Conservation (phyloP, 176 grass and related monocot species). For the Pontederia paniculata region DNA sequence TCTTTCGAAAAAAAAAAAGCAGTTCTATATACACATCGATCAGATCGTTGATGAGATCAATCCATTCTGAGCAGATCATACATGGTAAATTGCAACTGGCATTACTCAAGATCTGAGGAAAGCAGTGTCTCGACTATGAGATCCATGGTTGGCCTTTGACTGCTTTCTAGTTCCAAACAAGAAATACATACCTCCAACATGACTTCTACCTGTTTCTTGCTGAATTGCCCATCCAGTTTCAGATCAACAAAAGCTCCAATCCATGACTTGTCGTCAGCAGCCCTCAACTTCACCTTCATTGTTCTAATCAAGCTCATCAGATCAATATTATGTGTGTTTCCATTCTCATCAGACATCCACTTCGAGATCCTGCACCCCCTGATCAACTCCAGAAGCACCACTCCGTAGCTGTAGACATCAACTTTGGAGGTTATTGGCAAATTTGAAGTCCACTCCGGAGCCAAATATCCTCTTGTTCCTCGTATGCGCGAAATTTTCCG, state of each 20-base stretch:
- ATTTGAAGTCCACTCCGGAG: constrained; percentile 47
- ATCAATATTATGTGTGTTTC: constrained; percentile 14
- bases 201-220: constrained; percentile 9
- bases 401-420: too few relatives aligned
- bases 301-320: neutral
- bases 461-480: constrained; percentile 61
- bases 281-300: constrained; percentile 32
- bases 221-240: constrained; percentile 31
- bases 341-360: constrained; percentile 8
- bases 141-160: constrained; percentile 29
- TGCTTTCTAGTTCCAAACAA: too few relatives aligned
- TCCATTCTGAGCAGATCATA: too few relatives aligned
- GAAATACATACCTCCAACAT: constrained; percentile 31
- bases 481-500: too few relatives aligned
- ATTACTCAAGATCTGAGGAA: constrained; percentile 30
- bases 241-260: constrained; percentile 29
- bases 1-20: too few relatives aligned
- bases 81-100: too few relatives aligned
- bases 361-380: constrained; percentile 28
- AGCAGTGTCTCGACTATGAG: constrained; percentile 23
- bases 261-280: constrained; percentile 18
- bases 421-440: too few relatives aligned
- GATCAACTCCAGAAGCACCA: constrained; percentile 44
- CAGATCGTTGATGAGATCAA: too few relatives aligned
- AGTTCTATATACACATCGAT: too few relatives aligned